Base-by-base conservation (phyloP, 140 eudicot species). In the Cichorium intybus region DNA sequence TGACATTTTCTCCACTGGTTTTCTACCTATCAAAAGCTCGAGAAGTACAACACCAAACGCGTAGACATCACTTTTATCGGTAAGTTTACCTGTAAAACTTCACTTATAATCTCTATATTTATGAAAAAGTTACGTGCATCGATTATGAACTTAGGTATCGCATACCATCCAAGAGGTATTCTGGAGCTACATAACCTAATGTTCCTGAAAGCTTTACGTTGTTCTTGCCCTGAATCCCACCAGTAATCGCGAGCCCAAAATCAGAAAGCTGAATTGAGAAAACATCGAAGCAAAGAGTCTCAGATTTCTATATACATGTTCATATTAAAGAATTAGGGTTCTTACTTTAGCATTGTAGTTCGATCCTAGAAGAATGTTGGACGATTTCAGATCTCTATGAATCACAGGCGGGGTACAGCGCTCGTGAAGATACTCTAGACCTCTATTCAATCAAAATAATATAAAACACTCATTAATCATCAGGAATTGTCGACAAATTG, bases 31-130 rank as follows among this genome's bases (percentile, higher is more conserved):
- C 69, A 92, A 71, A 69, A 92, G 99, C 75, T 92, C 99, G 47
- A 92, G 62, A 59, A 92, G 99, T 43, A 92, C 79, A 39, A 92
- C 88, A 23, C 99, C 99, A 66, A 92, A 92, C 4, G 99, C 95
- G 57, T 92, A 92, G 11, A 88, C 99, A 57, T 92, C 99, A 79
- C 99, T 88, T 72, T 88, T 92, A 69, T 92, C 97, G 0, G 99
- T 92, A 34, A 92, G 84, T 65, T 79, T 88, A 70, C 99, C 99
- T 92, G 81, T 35, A 71, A 62, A 78, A 68, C 24, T 11, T 66
- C 18, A 59, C 12, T 39, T 52, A 68, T 50, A 43, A 18, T 41
- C 6, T 6, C 5, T n/a, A 41, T 1, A 41, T 26, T 11, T n/a
- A 31, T 0, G 20, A 58, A 24, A 24, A 29, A 59, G 4, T 15